Conservation (phyloP, 2,329 filamentous ascomycete genomes). For the Microascus cirrosus region DNA sequence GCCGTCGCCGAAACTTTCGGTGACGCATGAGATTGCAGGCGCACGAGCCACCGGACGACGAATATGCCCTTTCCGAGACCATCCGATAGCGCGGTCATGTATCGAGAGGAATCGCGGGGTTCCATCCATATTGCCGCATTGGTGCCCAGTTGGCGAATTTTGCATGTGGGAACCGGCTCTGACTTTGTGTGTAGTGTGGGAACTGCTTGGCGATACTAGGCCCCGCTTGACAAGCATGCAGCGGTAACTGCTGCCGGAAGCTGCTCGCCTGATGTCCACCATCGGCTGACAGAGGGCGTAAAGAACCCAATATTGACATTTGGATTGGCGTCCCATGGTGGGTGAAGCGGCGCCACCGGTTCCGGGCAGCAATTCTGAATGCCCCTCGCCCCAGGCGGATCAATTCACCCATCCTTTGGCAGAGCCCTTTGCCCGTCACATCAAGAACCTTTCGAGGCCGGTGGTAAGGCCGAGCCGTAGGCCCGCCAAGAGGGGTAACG, state of each 20-base stretch:
- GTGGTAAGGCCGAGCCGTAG: background rate
- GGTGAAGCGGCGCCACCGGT: background rate
- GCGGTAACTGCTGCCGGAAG: background rate
- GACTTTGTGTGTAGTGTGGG: background rate
- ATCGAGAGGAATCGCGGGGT: background rate
- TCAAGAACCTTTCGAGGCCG: background rate
- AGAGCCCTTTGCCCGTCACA: background rate
- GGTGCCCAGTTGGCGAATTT: background rate
- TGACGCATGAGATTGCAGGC: no score
- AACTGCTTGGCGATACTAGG: background rate
- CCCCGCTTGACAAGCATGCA: background rate
- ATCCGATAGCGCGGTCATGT: background rate
- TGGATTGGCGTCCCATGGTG: background rate
- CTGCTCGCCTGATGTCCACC: background rate
- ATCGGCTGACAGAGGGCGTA: background rate
- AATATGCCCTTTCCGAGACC: background rate
- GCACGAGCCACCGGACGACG: no score
- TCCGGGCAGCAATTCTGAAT: background rate
- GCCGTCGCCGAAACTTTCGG: no score
- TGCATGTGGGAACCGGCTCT: slow-evolving; percentile 1
- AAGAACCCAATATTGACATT: background rate
- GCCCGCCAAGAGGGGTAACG: background rate
- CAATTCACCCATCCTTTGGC: background rate
- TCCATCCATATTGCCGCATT: background rate
- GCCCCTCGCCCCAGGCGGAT: background rate